A percentile compares a stretch with the other conserved stretches of the same genome.
These are phyloP conservation scores for Cladosporium sp. DNA, from an alignment of 2,329 filamentous ascomycete species.

Conservation along the genomic window DNA sequence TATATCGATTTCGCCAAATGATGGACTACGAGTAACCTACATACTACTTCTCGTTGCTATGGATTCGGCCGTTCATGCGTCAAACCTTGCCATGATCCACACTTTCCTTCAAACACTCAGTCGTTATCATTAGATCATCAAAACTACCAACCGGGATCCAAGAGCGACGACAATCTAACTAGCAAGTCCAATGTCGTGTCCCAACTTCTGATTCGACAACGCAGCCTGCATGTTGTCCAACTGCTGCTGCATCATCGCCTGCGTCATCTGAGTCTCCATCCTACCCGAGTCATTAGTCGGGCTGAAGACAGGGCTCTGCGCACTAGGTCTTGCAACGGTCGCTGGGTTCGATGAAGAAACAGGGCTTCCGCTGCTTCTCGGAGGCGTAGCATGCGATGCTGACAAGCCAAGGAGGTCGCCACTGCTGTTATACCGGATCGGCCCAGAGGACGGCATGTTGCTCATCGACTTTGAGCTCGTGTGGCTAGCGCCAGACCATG, in stretches of 20 bases:
- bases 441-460: conserved; percentile 11
- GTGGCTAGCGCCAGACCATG: conserved; percentile 33
- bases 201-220: conserved; percentile 29
- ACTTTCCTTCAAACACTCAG: no score
- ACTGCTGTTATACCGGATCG: conserved; percentile 19
- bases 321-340: not conserved
- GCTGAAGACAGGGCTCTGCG: conserved; percentile 29
- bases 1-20: conserved; percentile 29
- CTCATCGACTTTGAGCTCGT: conserved; percentile 16
- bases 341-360: not conserved
- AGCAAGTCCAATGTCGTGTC: conserved; percentile 27
- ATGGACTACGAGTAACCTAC: not conserved
- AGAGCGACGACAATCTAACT: no score
- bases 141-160: no score
- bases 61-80: not conserved
- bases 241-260: conserved; percentile 31
- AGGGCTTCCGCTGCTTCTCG: conserved; percentile 14
- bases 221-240: conserved; percentile 37
- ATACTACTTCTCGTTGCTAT: not conserved
- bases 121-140: no score
- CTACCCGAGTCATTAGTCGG: conserved; percentile 27
- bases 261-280: conserved; percentile 28
- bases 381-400: not conserved
- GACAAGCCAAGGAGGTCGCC: not conserved
- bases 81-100: no score